Percentiles rank a stretch among this genome's conserved stretches.
Conservation (phyloP, 1,139 yeast genomes). For the Zhuliangozyma blackwelliae region DNA sequence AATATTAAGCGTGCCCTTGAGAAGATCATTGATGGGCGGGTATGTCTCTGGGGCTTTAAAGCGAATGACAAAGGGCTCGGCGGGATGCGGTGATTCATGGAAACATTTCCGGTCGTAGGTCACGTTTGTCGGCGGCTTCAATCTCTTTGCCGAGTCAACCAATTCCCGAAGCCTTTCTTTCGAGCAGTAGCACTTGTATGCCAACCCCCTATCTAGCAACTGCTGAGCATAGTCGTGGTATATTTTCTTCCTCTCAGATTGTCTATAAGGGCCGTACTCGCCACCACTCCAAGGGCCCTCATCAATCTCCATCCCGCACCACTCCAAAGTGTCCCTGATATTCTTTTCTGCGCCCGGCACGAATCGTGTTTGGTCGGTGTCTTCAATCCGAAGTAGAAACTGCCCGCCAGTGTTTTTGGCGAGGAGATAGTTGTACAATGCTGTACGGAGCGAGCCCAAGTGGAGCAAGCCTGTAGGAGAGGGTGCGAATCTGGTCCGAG, state of each 20-base stretch:
- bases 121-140: conserved; percentile 87
- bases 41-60: conserved; percentile 68
- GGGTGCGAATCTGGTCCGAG: conserved; percentile 92
- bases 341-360: conserved; percentile 80
- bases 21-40: conserved; percentile 62
- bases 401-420: conserved; percentile 80
- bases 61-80: conserved; percentile 42
- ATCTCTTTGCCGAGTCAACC: conserved; percentile 64
- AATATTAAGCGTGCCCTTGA: conserved; percentile 71
- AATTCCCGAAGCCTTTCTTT: conserved; percentile 69
- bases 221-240: conserved; percentile 55
- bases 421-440: conserved; percentile 78
- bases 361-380: conserved; percentile 79
- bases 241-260: conserved; percentile 69
- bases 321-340: conserved; percentile 66
- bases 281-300: conserved; percentile 81
- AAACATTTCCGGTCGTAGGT: conserved; percentile 84
- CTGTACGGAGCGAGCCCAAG: conserved; percentile 89
- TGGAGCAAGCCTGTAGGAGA: conserved; percentile 96
- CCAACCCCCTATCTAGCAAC: conserved; percentile 61
- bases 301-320: conserved; percentile 76
- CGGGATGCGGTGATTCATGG: conserved; percentile 3
- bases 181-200: conserved; percentile 84
- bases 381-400: conserved; percentile 81
- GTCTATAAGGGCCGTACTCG: conserved; percentile 71